Evolutionary conservation across 1,284 basidiomycete genomes (phyloP).

Genomic region (Apiotrichum mycotoxinovorans): DNA sequence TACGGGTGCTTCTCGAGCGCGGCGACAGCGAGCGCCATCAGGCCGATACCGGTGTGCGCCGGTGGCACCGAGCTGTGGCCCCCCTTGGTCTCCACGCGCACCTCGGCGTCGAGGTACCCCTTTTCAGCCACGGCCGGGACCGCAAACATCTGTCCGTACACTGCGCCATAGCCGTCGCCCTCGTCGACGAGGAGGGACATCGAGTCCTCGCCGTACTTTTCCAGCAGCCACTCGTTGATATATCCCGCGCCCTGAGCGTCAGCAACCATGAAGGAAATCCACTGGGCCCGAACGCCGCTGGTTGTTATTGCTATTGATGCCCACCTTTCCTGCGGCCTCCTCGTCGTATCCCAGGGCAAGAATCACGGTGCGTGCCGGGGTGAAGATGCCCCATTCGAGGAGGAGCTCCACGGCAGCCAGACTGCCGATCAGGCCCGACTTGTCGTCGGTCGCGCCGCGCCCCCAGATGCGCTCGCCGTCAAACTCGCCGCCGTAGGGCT

Average conservation of each 20-base stretch:
- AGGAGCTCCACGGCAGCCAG: constrained; percentile 59
- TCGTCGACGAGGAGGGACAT: constrained; percentile 60
- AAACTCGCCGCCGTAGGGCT: constrained; percentile 63
- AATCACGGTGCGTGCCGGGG: constrained; percentile 58
- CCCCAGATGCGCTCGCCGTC: constrained; percentile 63
- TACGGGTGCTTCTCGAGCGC: constrained; percentile 43
- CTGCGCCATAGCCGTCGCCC: constrained; percentile 29
- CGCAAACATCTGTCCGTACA: constrained; percentile 50
- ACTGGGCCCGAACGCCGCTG: background rate
- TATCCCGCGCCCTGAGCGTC: constrained; percentile 57
- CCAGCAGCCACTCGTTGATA: constrained; percentile 55
- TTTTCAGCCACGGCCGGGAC: constrained; percentile 62
- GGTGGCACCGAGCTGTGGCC: constrained; percentile 46
- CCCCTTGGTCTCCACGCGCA: constrained; percentile 59
- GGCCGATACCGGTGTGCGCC: constrained; percentile 46
- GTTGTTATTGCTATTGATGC: constrained; percentile 5
- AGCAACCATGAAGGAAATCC: too few relatives aligned
- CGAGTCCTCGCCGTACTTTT: constrained; percentile 59
- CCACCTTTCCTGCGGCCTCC: constrained; percentile 57
- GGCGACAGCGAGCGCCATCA: constrained; percentile 39
- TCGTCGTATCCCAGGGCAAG: constrained; percentile 70
- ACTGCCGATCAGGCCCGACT: constrained; percentile 59
- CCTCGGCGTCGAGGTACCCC: constrained; percentile 59
- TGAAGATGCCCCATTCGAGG: constrained; percentile 54
- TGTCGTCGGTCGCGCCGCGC: constrained; percentile 61